A percentile compares a stretch with the other conserved stretches of the same genome.
Evolutionary conservation across 257 asterid species (phyloP).

Genomic region (Salvia miltiorrhiza): DNA sequence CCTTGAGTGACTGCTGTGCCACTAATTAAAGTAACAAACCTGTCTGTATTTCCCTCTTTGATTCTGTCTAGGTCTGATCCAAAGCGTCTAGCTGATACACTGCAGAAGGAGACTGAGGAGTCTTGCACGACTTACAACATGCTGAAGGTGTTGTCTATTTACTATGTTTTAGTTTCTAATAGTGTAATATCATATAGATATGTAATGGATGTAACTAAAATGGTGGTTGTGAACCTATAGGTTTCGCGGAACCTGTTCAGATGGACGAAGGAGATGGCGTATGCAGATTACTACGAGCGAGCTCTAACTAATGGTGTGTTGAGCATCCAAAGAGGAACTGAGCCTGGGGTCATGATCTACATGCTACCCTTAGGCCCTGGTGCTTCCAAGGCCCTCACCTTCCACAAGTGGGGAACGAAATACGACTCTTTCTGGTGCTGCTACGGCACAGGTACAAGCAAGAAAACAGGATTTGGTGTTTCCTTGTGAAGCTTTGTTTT

Average conservation of each 20-base stretch:
- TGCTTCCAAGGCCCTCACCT: slow-evolving; percentile 72
- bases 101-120: slow-evolving; percentile 71
- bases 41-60: not conserved
- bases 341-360: slow-evolving; percentile 89
- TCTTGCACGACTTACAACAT: slow-evolving; percentile 94
- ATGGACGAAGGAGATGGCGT: slow-evolving; percentile 87
- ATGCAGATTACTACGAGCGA: slow-evolving; percentile 89
- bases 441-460: slow-evolving; percentile 75
- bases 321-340: slow-evolving; percentile 83
- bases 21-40: not conserved
- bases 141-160: slow-evolving; percentile 58
- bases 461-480: not conserved
- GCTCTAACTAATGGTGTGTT: slow-evolving; percentile 87
- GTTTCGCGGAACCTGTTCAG: slow-evolving; percentile 81
- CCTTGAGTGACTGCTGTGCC: not conserved
- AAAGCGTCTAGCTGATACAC: slow-evolving; percentile 58
- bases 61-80: slow-evolving; percentile 59
- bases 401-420: slow-evolving; percentile 80
- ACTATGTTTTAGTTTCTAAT: not conserved
- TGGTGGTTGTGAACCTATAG: slow-evolving; percentile 26
- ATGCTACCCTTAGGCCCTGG: slow-evolving; percentile 83
- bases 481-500: not conserved
- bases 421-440: slow-evolving; percentile 89
- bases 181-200: not conserved
- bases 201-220: not conserved